These are phyloP conservation scores for Fraxinus excelsior DNA, from an alignment of 257 asterid genomes.

Conservation along the genomic window DNA sequence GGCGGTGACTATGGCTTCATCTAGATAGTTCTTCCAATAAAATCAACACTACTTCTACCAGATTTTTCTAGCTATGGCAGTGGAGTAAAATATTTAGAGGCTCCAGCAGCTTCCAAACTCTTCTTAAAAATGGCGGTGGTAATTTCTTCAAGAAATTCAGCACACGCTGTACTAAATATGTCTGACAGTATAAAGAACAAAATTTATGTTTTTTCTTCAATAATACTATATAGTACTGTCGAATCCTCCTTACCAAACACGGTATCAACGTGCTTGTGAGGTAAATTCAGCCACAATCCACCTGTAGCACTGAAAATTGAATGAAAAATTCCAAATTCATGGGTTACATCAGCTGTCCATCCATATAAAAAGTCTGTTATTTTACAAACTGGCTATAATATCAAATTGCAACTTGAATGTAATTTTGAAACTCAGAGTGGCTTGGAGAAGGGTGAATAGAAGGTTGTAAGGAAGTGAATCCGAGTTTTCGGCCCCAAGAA, in stretches of 20 bases:
- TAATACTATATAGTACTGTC: no score
- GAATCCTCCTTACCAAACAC: not conserved
- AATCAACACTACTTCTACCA: no score
- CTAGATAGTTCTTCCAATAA: no score
- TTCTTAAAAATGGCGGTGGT: no score
- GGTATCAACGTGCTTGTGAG: constrained; percentile 33
- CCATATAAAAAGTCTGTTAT: constrained; percentile 52
- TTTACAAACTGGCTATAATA: constrained; percentile 45
- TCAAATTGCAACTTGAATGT: constrained; percentile 33
- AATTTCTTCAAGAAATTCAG: constrained; percentile 51
- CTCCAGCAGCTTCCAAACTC: no score
- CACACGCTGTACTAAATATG: no score
- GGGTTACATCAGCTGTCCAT: constrained; percentile 56
- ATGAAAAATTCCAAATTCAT: constrained; percentile 47
- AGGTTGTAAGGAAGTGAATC: constrained; percentile 48
- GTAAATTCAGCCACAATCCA: constrained; percentile 63
- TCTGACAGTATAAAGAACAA: no score
- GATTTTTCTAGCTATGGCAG: no score
- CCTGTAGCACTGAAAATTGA: constrained; percentile 48
- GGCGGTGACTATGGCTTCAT: no score
- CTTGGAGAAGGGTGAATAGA: constrained; percentile 40
- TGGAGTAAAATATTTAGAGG: no score
- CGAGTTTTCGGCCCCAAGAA: constrained; percentile 37
- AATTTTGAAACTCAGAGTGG: constrained; percentile 32
- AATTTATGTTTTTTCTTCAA: no score